Evolutionary conservation across 2,329 filamentous ascomycete species (phyloP), one percentile per base, ranked within the genome.

Genomic region (Westerdykella aurantiaca): DNA sequence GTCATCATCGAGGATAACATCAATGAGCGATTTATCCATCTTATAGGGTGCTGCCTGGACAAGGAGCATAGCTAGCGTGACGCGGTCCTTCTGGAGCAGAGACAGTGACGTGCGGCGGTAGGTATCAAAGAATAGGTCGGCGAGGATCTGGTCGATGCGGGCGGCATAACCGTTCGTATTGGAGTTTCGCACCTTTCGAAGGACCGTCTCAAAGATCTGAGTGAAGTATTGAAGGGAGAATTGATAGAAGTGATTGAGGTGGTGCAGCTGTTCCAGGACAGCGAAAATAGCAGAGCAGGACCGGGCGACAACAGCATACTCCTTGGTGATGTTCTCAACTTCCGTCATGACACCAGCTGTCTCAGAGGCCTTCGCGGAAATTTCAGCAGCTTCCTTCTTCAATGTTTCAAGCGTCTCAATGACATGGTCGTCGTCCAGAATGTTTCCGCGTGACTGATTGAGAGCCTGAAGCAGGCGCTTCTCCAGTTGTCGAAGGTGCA

Each of bases 241-340:
- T 66, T 97, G 94, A 69, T 98, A 98, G 72, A 97, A 97, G 74
- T 97, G 93, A 68, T 98, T 96, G 66, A 98, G 83, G 64, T 96
- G 94, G 69, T 97, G 91, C 45, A 98, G 80, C 68, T 98, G 91
- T 71, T 98, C 94, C 48, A 98, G 76, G 12, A 98, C 87, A 25
- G 94, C 89, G 66, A 97, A 98, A 34, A 98, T 91, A 43, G 93
- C 90, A 71, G 91, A 96, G 78, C 93, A 98, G 34, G 93, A 91
- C 58, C 84, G 81, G 44, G 93, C 93, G 69, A 98, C 89, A 52
- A 94, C 82, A 63, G 85, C 86, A 77, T 98, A 98, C 68, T 95
- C 86, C 55, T 86, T 81, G 33, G 94, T 98, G 64, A 97, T 95
- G 61, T 85, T 87, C 56, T 98, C 93, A 14, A 98, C 93, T 67